These are phyloP conservation scores for Xanthoconium purpureum DNA, from an alignment of 768 basidiomycete genomes.

Conservation along the genomic window DNA sequence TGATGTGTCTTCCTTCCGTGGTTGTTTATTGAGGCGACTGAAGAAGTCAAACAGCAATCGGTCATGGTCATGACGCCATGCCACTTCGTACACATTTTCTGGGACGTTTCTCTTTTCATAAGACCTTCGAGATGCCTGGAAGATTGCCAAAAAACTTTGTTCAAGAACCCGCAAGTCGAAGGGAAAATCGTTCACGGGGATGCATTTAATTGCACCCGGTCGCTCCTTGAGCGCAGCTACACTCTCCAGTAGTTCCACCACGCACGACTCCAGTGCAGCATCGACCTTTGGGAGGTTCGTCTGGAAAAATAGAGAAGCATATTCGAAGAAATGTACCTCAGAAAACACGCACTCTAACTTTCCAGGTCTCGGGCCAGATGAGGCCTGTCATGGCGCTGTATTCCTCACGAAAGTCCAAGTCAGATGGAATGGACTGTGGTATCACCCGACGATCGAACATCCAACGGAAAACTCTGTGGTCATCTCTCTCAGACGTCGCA, in stretches of 20 bases:
- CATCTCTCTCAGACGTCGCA: background rate
- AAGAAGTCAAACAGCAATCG: conserved; percentile 11
- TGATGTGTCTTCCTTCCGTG: background rate
- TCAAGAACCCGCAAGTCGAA: conserved; percentile 1
- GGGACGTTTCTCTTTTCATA: background rate
- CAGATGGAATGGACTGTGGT: conserved; percentile 1
- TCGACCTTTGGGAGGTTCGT: conserved; percentile 8
- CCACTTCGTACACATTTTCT: background rate
- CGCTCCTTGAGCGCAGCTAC: background rate
- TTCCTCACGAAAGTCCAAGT: conserved; percentile 1
- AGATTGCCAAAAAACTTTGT: conserved; percentile 11
- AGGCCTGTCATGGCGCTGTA: conserved; percentile 1
- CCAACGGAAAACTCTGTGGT: conserved; percentile 4
- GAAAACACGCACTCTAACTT: background rate
- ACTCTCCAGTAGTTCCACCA: background rate
- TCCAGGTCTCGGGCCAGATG: conserved; percentile 11
- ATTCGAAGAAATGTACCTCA: too few relatives aligned
- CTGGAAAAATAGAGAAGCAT: background rate
- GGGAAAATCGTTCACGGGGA: conserved; percentile 2
- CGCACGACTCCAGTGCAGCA: conserved; percentile 5
- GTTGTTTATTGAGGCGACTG: background rate
- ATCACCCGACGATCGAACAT: conserved; percentile 10
- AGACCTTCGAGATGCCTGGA: conserved; percentile 8
- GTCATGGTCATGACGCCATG: conserved; percentile 11
- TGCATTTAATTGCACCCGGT: background rate